These are phyloP conservation scores for Colletotrichum liriopes DNA, from an alignment of 2,329 filamentous ascomycete species.

Conservation along the genomic window DNA sequence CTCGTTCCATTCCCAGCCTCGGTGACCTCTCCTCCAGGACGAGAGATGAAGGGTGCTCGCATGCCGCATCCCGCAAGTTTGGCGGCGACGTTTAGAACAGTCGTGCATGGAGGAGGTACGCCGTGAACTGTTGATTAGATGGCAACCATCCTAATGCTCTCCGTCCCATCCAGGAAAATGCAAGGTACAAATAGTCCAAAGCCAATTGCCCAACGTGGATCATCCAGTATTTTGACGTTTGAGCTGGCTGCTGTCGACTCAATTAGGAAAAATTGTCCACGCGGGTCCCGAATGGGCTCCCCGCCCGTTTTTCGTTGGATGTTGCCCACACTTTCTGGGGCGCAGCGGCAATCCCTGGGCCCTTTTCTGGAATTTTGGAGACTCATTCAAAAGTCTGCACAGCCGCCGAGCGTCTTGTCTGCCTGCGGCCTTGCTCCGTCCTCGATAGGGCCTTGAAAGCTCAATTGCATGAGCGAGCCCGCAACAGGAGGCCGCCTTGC, in stretches of 20 bases:
- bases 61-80: not conserved
- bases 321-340: not conserved
- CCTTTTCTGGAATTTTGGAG: not conserved
- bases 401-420: conserved; percentile 1
- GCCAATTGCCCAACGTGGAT: not conserved
- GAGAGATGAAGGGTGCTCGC: not conserved
- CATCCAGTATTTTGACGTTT: conserved; percentile 4
- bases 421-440: not conserved
- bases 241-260: not conserved
- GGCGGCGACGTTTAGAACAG: not conserved
- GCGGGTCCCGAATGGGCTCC: not conserved
- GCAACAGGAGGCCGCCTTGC: not conserved
- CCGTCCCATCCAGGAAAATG: not conserved
- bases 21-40: not conserved
- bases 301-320: not conserved
- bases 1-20: not conserved
- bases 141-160: not conserved
- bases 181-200: not conserved
- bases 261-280: not conserved
- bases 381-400: not conserved
- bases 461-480: not conserved
- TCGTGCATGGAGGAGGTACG: not conserved
- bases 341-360: conserved; percentile 10
- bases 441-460: not conserved
- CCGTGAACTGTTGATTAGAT: not conserved